A percentile compares a stretch with the other conserved stretches of the same genome.
These are phyloP conservation scores for Blastobotrys indianensis DNA, from an alignment of 1,139 yeast genomes.

Conservation along the genomic window DNA sequence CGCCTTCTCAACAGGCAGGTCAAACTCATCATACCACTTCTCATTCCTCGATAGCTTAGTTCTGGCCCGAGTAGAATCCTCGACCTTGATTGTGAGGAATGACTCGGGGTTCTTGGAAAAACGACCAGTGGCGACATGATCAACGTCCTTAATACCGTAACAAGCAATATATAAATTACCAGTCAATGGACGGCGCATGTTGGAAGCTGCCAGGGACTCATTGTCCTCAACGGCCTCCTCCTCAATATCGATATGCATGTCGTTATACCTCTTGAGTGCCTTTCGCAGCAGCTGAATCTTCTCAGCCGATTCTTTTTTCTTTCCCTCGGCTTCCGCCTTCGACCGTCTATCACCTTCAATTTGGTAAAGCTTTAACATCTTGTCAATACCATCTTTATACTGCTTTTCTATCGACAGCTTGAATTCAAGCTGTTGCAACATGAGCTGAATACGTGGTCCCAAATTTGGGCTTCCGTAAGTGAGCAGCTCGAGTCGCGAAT, in stretches of 20 bases:
- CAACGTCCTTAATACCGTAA: conserved; percentile 79
- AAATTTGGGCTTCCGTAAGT: conserved; percentile 91
- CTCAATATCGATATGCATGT: conserved; percentile 74
- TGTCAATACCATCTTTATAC: conserved; percentile 87
- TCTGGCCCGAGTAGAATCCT: conserved; percentile 74
- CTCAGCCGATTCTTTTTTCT: conserved; percentile 76
- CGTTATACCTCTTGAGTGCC: conserved; percentile 80
- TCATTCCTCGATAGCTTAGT: conserved; percentile 74
- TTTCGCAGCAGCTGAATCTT: conserved; percentile 78
- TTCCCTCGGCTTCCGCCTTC: conserved; percentile 84
- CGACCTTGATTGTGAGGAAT: conserved; percentile 69
- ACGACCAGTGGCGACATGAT: conserved; percentile 79
- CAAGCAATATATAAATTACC: conserved; percentile 71
- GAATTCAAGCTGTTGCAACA: conserved; percentile 91
- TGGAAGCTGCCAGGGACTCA: conserved; percentile 46
- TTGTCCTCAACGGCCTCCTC: conserved; percentile 37
- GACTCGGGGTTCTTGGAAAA: conserved; percentile 79
- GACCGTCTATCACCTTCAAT: conserved; percentile 87
- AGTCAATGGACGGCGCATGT: conserved; percentile 70
- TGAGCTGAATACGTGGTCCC: conserved; percentile 91
- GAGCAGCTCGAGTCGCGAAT: conserved; percentile 57
- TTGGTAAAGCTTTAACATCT: conserved; percentile 75
- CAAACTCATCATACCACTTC: conserved; percentile 79
- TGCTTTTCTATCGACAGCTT: conserved; percentile 91
- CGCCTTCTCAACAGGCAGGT: conserved; percentile 78